These are phyloP conservation scores for Phaeosphaeriaceae sp. DNA, from an alignment of 2,329 filamentous ascomycete species.

Conservation along the genomic window DNA sequence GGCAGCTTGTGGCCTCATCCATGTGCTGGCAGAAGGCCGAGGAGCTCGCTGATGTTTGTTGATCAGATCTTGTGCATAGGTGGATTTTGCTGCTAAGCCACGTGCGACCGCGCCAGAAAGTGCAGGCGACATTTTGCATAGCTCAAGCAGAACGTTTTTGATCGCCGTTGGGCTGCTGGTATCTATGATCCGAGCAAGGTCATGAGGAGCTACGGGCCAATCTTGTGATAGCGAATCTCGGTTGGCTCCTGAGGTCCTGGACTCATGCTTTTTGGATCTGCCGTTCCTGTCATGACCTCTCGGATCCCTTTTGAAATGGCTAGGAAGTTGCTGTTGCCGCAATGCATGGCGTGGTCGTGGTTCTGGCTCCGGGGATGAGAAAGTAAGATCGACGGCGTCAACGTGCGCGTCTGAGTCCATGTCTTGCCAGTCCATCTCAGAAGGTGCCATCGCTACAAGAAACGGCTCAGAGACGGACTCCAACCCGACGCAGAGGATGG, in stretches of 20 bases:
- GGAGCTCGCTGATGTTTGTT: constrained; percentile 11
- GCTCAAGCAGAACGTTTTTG: constrained; percentile 30
- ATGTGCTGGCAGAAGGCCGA: constrained; percentile 1
- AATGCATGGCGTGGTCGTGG: constrained; percentile 9
- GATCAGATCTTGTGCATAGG: constrained; percentile 31
- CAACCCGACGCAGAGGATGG: not conserved
- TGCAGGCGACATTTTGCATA: constrained; percentile 42
- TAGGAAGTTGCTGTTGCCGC: constrained; percentile 18
- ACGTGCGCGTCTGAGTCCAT: not conserved
- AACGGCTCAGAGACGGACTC: not conserved
- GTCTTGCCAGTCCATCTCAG: not conserved
- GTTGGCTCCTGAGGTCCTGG: not conserved
- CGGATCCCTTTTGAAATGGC: constrained; percentile 16
- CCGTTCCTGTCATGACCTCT: not conserved
- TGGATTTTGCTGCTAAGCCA: constrained; percentile 40
- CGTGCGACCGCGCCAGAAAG: constrained; percentile 42
- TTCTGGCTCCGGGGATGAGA: constrained; percentile 33
- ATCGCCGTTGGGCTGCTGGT: constrained; percentile 27
- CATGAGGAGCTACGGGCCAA: constrained; percentile 29
- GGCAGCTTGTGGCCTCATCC: constrained; percentile 1
- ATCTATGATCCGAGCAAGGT: constrained; percentile 38
- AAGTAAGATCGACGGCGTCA: constrained; percentile 35
- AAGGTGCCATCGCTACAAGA: not conserved
- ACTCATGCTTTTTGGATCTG: constrained; percentile 6
- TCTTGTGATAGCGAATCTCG: constrained; percentile 11